phyloP scores from a whole-genome alignment of 371 early-diverging fungal species.

The Syncephalis plumigaleata region DNA sequence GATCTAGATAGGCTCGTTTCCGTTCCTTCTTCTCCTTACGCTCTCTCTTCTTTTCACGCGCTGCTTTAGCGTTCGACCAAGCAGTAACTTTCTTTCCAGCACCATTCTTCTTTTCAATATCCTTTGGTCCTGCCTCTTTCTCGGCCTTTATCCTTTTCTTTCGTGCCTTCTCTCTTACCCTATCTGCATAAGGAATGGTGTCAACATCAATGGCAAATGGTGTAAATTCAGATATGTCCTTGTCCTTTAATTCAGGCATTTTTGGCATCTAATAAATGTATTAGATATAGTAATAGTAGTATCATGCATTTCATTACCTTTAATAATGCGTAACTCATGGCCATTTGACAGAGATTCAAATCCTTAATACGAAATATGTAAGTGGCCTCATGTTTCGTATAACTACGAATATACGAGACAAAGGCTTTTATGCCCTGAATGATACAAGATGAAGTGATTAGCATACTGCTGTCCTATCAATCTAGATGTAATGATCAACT shows the following conservation, averaged over 20 bases:
- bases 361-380: constrained; percentile 83
- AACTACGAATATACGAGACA: constrained; percentile 75
- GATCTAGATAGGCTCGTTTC: constrained; percentile 31
- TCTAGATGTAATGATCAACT: too few species aligned
- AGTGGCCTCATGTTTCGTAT: constrained; percentile 81
- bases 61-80: constrained; percentile 58
- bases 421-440: constrained; percentile 59
- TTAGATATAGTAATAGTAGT: neutral
- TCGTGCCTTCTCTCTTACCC: constrained; percentile 59
- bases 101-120: constrained; percentile 4
- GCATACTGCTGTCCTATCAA: constrained; percentile 1
- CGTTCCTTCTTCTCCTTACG: constrained; percentile 48
- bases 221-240: constrained; percentile 15
- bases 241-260: constrained; percentile 74
- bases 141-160: constrained; percentile 29
- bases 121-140: constrained; percentile 15
- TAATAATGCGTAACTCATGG: constrained; percentile 60
- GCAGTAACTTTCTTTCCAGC: constrained; percentile 16
- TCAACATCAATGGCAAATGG: constrained; percentile 27
- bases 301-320: constrained; percentile 11
- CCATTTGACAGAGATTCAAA: constrained; percentile 52
- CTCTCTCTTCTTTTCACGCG: constrained; percentile 38
- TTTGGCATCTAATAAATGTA: constrained; percentile 40
- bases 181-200: constrained; percentile 26
- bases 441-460: constrained; percentile 3